Percentiles rank a stretch among this genome's conserved stretches.
Evolutionary conservation across 176 grass and related monocot genomes (phyloP).

Genomic region (Eleusine coracana): DNA sequence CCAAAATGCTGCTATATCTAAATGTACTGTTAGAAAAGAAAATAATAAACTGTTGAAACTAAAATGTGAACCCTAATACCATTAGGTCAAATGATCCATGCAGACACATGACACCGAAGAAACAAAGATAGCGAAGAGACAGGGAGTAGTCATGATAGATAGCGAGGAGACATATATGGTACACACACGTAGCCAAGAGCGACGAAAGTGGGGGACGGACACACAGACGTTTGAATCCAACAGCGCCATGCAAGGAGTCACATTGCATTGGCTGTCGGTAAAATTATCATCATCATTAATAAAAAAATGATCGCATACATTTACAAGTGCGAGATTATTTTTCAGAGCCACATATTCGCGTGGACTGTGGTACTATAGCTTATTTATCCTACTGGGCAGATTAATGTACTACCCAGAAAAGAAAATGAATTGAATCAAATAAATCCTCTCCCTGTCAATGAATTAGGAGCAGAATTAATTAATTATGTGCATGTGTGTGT

Average conservation of each 20-base stretch:
- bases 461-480: neutral
- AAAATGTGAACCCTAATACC: slow-evolving; percentile 4
- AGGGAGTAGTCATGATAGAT: neutral
- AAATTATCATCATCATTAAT: neutral
- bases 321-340: slow-evolving; percentile 30
- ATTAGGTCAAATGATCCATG: neutral
- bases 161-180: neutral
- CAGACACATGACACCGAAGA: neutral
- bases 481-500: neutral
- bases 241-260: neutral
- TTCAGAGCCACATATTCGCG: slow-evolving; percentile 11
- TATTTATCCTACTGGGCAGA: slow-evolving; percentile 15
- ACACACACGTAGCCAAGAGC: neutral
- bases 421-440: slow-evolving; percentile 11
- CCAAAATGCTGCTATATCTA: neutral
- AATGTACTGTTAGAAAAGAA: neutral
- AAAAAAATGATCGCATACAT: slow-evolving; percentile 26
- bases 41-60: slow-evolving; percentile 9
- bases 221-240: slow-evolving; percentile 21
- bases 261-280: neutral
- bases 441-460: slow-evolving; percentile 29
- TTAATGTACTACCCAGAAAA: neutral
- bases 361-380: slow-evolving; percentile 4
- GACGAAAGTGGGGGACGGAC: neutral
- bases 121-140: neutral